Base-by-base conservation (phyloP, 2,329 filamentous ascomycete species). In the Truncatella angustata region DNA sequence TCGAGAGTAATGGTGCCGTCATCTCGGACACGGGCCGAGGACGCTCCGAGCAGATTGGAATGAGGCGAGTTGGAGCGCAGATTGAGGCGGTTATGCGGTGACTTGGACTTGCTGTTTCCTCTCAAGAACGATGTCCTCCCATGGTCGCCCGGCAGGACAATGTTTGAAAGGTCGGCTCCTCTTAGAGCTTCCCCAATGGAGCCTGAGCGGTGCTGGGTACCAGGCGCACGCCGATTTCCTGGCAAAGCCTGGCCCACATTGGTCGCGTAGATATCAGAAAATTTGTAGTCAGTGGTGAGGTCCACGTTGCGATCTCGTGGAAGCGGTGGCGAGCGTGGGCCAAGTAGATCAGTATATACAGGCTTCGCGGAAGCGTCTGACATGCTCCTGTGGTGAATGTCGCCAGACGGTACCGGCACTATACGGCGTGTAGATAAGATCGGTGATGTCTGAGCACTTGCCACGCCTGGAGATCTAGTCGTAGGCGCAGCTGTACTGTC, bases 261-360 rank as follows among this genome's bases (percentile, higher is more conserved):
- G 56, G 71, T 78, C 14, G 79, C 77, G 47, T 80, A 67, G 54
- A 81, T 85, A 57, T 78, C 80, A 16, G 77, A 77, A 60, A 87
- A 87, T 60, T 85, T 82, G 64, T 86, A 87, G 40, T 75, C 75
- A 30, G 76, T 68, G 3, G 76, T 80, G 3, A 73, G 74, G 56
- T 84, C 72, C 28, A 56, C 59, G 54, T 54, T 60, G 39, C 12
- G 59, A 51, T 50, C 50, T 58, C 10, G 59, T 52, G 40, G 58
- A 56, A 51, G 48, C 48, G 47, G 52, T 49, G 59, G 62, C 52
- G 70, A 63, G 54, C 75, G 67, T 1, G 72, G 72, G 3, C 71
- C 76, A 58, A 80, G n/a, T n/a, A n/a, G 78, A 10, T 77, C 78
- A 9, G 21, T 9, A 18, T 53, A 32, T 21, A 60, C 69, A 34